These are phyloP conservation scores for Isatis tinctoria DNA, from an alignment of 345 rosid species.

Conservation along the genomic window DNA sequence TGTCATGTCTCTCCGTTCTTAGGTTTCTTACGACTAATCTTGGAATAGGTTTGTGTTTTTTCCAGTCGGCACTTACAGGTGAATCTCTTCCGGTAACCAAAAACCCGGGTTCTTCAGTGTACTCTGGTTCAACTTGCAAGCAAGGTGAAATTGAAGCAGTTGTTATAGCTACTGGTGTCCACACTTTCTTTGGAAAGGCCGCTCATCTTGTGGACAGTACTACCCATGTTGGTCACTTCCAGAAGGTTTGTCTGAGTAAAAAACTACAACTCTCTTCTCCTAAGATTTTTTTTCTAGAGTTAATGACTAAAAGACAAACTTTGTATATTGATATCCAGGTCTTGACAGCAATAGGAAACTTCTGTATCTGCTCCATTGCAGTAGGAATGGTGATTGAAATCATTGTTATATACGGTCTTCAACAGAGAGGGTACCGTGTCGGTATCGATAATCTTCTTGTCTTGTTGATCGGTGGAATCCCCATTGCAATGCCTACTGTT, in stretches of 20 bases:
- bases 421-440: constrained; percentile 50
- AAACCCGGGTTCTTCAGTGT: constrained; percentile 66
- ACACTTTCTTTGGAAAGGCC: constrained; percentile 89
- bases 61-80: constrained; percentile 53
- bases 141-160: constrained; percentile 95
- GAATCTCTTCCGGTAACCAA: constrained; percentile 73
- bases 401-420: constrained; percentile 50
- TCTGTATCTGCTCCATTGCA: constrained; percentile 93
- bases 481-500: constrained; percentile 74
- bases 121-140: constrained; percentile 89
- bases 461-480: constrained; percentile 61
- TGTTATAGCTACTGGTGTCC: constrained; percentile 87
- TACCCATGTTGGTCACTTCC: constrained; percentile 84
- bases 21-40: constrained; percentile 8
- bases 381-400: constrained; percentile 74
- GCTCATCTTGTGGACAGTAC: constrained; percentile 95
- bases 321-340: constrained; percentile 40
- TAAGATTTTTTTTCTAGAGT: not conserved
- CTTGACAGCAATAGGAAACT: constrained; percentile 81
- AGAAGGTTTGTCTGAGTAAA: constrained; percentile 47
- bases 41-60: not conserved
- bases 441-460: constrained; percentile 58
- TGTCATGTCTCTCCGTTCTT: not conserved
- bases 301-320: not conserved
- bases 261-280: not conserved